Evolutionary conservation across 2,329 filamentous ascomycete genomes (phyloP), one percentile per base, ranked within the genome.

Genomic region (Epichloe gansuensis): DNA sequence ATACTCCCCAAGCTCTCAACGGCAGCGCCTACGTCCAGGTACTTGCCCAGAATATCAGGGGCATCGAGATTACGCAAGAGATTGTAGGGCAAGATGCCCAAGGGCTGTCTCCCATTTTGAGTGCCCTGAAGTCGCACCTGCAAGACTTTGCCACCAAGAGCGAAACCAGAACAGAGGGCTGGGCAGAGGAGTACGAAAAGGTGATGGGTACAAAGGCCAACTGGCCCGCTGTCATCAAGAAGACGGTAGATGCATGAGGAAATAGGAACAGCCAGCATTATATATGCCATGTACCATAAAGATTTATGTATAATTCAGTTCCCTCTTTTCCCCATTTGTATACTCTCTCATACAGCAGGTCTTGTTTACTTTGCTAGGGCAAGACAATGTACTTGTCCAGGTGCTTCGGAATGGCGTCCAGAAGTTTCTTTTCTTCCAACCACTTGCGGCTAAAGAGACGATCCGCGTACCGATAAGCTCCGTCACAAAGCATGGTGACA

Each of bases 401-500:
- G 64, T 87, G 83, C 72, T 87, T 78, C 6, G 93, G 93, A 65
- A 98, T 84, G 43, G 89, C 84, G 31, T 73, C 79, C 45, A 93
- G 68, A 57, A 98, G 72, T 53, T 85, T 86, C 81, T 97, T 98
- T 63, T 83, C 81, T 66, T 82, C 76, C 59, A 98, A 71, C 93
- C 93, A 98, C 68, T 85, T 90, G 67, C 81, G 81, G 45, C 88
- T 95, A 72, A 98, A 98, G 56, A 98, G 68, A 38, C 93, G 77
- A 58, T 98, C 93, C 5, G 93, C 93, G 67, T 98, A 98, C 63
- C 93, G 75, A 66, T 98, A 97, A n/a, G 93, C 93, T 54, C 93
- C 93, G 66, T 98, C 93, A 64, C 89, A 95, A 44, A 98, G 77
- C 53, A 97, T 80, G 1, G 93, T 98, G 46, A 97, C 93, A 25